Evolutionary conservation across 176 grass and related monocot genomes (phyloP), one percentile per base, ranked within the genome.

Genomic region (Saccharum officinarum): DNA sequence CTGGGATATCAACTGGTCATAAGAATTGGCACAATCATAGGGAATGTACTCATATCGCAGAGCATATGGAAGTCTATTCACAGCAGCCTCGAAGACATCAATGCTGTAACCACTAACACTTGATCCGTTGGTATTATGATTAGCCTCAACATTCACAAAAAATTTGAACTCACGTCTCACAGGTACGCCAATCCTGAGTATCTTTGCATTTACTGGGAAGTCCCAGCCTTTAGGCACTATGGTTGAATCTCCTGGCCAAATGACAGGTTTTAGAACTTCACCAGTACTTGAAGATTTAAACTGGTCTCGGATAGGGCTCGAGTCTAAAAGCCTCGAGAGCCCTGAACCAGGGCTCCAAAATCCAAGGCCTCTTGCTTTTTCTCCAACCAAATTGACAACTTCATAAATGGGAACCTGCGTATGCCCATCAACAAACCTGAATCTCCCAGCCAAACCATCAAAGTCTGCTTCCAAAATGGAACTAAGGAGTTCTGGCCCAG

Each of bases 21-120:
- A 97, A 10, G 92, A 92, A 34, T 1, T 6, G 8, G 79, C 68
- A 17, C 87, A 86, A 28, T 79, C 42, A 20, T 54, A 84, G 30
- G 86, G 83, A 34, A 69, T 10, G 71, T 85, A 97, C 10, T 90
- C 46, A n/a, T 94, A 90, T 8, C 23, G 37, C 33, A 87, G 66
- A 30, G 74, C 22, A 75, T 92, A 82, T n/a, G 76, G 83, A 15
- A 97, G 72, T n/a, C n/a, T 85, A 23, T 80, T 65, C 34, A 80
- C 38, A 46, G 84, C 87, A 31, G 82, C 49, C 23, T 92, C 60
- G 5, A 97, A 97, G 15, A 97, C 67, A 80, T 97, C 87, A 31
- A 97, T 94, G 76, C 89, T 85, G 71, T 87, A 97, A 34, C 94
- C 92, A 8, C 57, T 86, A 26, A 90, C 45, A 14, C 4, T 71